Conservation (phyloP, 2,329 filamentous ascomycete species). For the Penicillium psychrosexuale region DNA sequence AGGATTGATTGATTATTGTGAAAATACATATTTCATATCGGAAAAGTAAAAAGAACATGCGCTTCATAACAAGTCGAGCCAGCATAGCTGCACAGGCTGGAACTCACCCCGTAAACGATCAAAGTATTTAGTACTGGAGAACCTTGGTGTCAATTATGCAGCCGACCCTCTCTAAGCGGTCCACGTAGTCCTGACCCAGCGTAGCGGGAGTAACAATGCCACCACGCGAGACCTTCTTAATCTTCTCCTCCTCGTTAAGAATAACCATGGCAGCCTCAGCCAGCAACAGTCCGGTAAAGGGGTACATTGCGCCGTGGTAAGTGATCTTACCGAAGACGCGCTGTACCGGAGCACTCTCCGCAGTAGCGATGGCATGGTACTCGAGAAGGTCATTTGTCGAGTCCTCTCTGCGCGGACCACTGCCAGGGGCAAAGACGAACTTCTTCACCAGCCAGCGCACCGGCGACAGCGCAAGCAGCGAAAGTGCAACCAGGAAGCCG, state of each 20-base stretch:
- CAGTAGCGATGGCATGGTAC: constrained; percentile 46
- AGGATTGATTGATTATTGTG: constrained; percentile 1
- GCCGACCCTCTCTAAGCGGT: constrained; percentile 45
- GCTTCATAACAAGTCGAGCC: neutral
- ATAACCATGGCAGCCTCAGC: constrained; percentile 47
- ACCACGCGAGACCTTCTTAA: constrained; percentile 41
- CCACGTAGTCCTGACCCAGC: constrained; percentile 47
- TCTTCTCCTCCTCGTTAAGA: constrained; percentile 41
- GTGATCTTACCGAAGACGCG: constrained; percentile 43
- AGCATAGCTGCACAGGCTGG: neutral
- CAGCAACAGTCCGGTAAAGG: constrained; percentile 43
- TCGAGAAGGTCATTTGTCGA: constrained; percentile 40
- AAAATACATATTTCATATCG: neutral
- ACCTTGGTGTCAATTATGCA: constrained; percentile 42
- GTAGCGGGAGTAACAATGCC: constrained; percentile 50
- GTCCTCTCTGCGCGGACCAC: constrained; percentile 48
- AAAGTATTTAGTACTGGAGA: constrained; percentile 28
- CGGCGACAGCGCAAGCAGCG: constrained; percentile 51
- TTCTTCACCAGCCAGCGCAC: constrained; percentile 51
- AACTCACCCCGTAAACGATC: neutral
- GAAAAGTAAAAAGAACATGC: neutral
- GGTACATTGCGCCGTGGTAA: constrained; percentile 44
- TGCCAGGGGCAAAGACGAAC: constrained; percentile 50
- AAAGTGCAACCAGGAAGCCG: constrained; percentile 44
- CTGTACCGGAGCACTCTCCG: constrained; percentile 35